Base-by-base conservation (phyloP, 2,329 filamentous ascomycete species). In the Colletotrichum salicis region DNA sequence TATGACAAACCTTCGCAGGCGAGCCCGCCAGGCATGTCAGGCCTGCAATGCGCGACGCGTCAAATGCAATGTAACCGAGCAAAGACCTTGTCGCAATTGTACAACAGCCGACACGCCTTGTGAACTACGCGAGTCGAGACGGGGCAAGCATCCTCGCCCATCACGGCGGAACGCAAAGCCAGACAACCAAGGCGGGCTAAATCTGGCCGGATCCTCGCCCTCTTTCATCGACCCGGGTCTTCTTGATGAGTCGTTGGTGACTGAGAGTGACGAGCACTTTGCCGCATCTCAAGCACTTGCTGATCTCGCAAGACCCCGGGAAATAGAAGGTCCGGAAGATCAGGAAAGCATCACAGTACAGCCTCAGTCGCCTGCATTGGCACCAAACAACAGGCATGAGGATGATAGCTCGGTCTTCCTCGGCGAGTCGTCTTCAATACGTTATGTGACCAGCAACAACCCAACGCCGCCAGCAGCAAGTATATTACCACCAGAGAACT, bases 401-500 rank as follows among this genome's bases (percentile, higher is more conserved):
- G 66, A 73, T 24, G 74, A 73, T 5, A 77, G 70, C 8, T 73
- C 80, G 2, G 82, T 84, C 22, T 86, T 86, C 61, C 81, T 86
- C 5, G 84, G 84, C 41, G 84, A 86, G 65, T 86, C 84, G 1
- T 85, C 81, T 61, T 85, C 86, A 1, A 79, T 87, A 54, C 83
- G 85, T 15, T 87, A 86, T 70, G 84, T 88, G 3, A 83, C 83
- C 13, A 83, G 85, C 41, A 82, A 85, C 61, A 77, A 74, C 5
- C 76, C 74, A 2, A 24, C n/a, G 2, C 37, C 41, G 29, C 5
- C 48, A 19, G 31, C 24, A 19, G 48, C 45, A 4, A 48, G 48
- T 19, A 15, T 27, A 19, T 75, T 76, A 52, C 78, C 77, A 3
- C 77, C 76, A 65, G 76, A 76, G 37, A 54, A 67, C 71, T 19